Conservation (phyloP, 257 asterid genomes). For the Cruciata laevipes region DNA sequence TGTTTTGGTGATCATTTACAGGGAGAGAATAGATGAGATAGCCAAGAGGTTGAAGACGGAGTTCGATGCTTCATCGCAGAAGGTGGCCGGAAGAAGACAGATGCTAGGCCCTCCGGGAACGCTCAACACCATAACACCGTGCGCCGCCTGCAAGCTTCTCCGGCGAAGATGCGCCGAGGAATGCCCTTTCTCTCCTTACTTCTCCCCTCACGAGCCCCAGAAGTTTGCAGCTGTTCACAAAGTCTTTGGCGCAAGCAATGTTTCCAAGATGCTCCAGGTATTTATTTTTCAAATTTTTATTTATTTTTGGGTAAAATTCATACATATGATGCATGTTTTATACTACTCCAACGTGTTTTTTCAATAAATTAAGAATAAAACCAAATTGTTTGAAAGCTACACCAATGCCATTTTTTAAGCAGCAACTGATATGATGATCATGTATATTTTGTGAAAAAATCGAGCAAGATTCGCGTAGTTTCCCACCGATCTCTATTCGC, state of each 20-base stretch:
- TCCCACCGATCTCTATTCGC: not conserved
- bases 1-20: slow-evolving; percentile 3
- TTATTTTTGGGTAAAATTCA: too few relatives aligned
- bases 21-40: slow-evolving; percentile 70
- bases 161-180: slow-evolving; percentile 89
- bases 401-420: not conserved
- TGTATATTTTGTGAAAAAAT: too few relatives aligned
- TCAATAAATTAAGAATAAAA: too few relatives aligned
- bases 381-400: not conserved
- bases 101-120: slow-evolving; percentile 56
- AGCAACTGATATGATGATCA: not conserved
- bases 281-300: too few relatives aligned
- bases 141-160: slow-evolving; percentile 90
- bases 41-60: slow-evolving; percentile 66
- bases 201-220: slow-evolving; percentile 85
- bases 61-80: slow-evolving; percentile 33
- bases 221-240: slow-evolving; percentile 94
- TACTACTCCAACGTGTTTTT: too few relatives aligned
- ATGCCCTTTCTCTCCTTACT: slow-evolving; percentile 86
- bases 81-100: slow-evolving; percentile 53
- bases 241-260: slow-evolving; percentile 92
- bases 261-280: slow-evolving; percentile 92
- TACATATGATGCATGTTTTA: not conserved
- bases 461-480: not conserved
- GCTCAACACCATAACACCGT: slow-evolving; percentile 73